Base-by-base conservation (phyloP, 1,139 yeast genomes). In the Scheffersomyces segobiensis region DNA sequence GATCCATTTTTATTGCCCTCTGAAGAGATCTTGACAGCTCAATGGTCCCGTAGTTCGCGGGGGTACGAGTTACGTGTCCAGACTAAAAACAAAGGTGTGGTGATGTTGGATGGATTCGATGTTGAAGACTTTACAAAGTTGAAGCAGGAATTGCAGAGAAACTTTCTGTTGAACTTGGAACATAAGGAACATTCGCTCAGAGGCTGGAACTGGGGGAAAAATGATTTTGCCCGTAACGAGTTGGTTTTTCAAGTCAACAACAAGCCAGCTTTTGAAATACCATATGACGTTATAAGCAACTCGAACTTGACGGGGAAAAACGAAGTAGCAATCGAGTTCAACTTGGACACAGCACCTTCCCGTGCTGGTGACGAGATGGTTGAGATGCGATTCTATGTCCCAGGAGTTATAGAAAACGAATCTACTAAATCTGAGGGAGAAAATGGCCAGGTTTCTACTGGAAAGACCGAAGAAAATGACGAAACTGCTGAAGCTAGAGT, bases 201-300 rank as follows among this genome's bases (percentile, higher is more conserved):
- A 75, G 99, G 99, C 50, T 95, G 99, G 99, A 95, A 95, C 74
- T 95, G 99, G 99, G 99, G 99, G 57, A 87, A 88, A 63, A 83
- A 95, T 12, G 97, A 93, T 71, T 85, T 96, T 72, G 97, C 97
- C 17, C 86, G 97, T 70, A 91, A 93, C 66, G 99, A 95, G 72
- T 80, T 95, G 74, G 85, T 92, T 46, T 93, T 96, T 75, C 87
- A 88, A 58, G 88, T 93, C 47, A 91, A 91, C 68, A 93, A 93
- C 66, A 89, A 90, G 68, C 98, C 99, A 1, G 86, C 89, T 20
- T 95, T 95, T 73, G 99, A 95, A 74, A 76, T 96, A 53, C 98
- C 98, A 5, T 95, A 93, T 72, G 70, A 82, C 18, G 87, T 85
- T 53, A 90, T 95, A 60, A 84, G 87, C 63, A 95, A 96, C 72